These are phyloP conservation scores for Starmerella asiatica DNA, from an alignment of 805 yeast species.

Conservation along the genomic window DNA sequence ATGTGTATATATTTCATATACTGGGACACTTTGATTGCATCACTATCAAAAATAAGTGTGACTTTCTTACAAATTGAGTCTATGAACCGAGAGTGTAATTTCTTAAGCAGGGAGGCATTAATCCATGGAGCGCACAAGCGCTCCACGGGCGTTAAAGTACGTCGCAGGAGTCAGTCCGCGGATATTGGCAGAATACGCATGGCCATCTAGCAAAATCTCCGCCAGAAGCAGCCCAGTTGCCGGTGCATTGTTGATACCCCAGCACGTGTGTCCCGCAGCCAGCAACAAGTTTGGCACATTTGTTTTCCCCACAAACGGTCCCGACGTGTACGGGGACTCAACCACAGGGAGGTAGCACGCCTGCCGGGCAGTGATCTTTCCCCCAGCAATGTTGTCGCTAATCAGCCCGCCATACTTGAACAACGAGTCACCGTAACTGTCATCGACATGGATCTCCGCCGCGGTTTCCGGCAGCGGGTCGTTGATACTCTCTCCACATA, in stretches of 20 bases:
- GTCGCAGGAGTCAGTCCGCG: constrained; percentile 72
- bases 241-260: constrained; percentile 98
- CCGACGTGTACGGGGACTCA: constrained; percentile 82
- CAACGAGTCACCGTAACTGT: constrained; percentile 76
- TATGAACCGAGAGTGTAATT: no score
- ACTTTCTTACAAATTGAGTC: no score
- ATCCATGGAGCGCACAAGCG: neutral
- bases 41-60: neutral
- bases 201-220: constrained; percentile 75
- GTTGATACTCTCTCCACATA: constrained; percentile 90
- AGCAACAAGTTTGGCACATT: constrained; percentile 64
- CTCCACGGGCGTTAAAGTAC: constrained; percentile 43
- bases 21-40: neutral
- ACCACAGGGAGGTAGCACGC: constrained; percentile 93
- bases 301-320: constrained; percentile 90
- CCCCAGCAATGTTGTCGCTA: constrained; percentile 54
- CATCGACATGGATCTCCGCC: constrained; percentile 80
- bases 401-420: constrained; percentile 69
- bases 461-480: constrained; percentile 89
- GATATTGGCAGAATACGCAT: constrained; percentile 61
- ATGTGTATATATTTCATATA: neutral
- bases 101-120: no score
- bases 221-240: constrained; percentile 91
- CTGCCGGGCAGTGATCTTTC: constrained; percentile 67
- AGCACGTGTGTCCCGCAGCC: constrained; percentile 92